These are phyloP conservation scores for Cladobotryum protrusum DNA, from an alignment of 2,329 filamentous ascomycete species.

Conservation along the genomic window DNA sequence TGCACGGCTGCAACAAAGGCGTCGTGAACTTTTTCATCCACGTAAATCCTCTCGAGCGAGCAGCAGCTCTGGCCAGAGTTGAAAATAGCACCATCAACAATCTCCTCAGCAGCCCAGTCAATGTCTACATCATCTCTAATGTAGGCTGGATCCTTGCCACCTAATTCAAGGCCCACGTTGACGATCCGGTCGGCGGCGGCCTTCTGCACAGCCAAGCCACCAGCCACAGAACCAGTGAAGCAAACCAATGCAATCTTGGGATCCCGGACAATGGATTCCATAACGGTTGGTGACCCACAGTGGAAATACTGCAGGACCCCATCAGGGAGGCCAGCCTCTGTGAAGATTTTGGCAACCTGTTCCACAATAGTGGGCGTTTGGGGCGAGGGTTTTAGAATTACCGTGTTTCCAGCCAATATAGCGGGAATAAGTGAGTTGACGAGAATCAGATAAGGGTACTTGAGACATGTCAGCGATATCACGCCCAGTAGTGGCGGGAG, in stretches of 20 bases:
- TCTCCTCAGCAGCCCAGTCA: constrained; percentile 86
- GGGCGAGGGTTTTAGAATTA: constrained; percentile 90
- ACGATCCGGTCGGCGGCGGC: constrained; percentile 80
- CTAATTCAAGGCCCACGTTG: constrained; percentile 82
- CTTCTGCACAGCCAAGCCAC: constrained; percentile 77
- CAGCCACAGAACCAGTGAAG: constrained; percentile 90
- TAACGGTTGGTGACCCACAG: constrained; percentile 68
- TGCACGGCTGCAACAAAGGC: constrained; percentile 73
- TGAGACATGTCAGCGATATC: constrained; percentile 9
- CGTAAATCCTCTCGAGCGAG: constrained; percentile 85
- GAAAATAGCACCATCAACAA: constrained; percentile 93
- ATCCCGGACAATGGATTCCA: constrained; percentile 73
- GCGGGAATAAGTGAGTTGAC: constrained; percentile 90
- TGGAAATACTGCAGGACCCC: constrained; percentile 92
- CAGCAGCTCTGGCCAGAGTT: constrained; percentile 99
- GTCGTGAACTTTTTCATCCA: constrained; percentile 78
- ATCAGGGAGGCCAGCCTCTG: constrained; percentile 70
- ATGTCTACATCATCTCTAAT: constrained; percentile 80
- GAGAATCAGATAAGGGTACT: constrained; percentile 93
- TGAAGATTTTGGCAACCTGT: constrained; percentile 70
- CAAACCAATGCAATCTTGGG: constrained; percentile 75
- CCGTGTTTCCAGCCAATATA: constrained; percentile 81
- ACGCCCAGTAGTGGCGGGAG: constrained; percentile 2
- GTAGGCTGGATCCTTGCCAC: constrained; percentile 93
- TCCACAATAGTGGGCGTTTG: constrained; percentile 92